These are phyloP conservation scores for Gypsophila paniculata DNA, from an alignment of 179 eudicot species.

Conservation along the genomic window DNA sequence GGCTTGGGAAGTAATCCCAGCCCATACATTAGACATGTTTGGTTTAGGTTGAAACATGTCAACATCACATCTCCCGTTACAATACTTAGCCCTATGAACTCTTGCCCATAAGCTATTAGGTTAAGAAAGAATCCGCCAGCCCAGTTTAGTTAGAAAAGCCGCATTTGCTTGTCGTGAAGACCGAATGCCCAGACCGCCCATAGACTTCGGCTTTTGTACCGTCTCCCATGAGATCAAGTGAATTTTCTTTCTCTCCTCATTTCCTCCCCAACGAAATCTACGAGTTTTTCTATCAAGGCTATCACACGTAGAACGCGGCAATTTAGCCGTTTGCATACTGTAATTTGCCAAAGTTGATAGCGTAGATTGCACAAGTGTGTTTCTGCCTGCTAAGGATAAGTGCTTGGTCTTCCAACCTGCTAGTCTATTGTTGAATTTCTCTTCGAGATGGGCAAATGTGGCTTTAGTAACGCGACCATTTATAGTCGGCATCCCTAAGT, in stretches of 20 bases:
- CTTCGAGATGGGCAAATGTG: no score
- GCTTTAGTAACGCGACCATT: no score
- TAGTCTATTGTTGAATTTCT: no score
- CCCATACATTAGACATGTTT: neutral
- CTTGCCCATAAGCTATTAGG: neutral
- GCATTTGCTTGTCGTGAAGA: neutral
- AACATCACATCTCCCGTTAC: neutral
- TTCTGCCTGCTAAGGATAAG: no score
- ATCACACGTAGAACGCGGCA: no score
- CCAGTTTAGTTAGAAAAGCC: neutral
- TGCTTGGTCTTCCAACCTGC: no score
- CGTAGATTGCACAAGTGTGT: no score
- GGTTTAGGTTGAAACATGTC: neutral
- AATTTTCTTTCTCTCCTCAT: neutral
- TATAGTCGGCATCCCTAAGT: no score
- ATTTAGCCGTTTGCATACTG: no score
- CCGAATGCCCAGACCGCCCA: neutral
- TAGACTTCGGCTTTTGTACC: neutral
- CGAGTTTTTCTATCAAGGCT: neutral
- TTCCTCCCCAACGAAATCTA: neutral
- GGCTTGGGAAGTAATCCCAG: neutral
- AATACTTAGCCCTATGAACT: neutral
- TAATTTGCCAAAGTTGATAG: no score
- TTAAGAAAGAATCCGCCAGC: neutral
- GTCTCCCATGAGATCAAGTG: neutral